Base-by-base conservation (phyloP, 2,329 filamentous ascomycete genomes). In the Talaromyces sp. region DNA sequence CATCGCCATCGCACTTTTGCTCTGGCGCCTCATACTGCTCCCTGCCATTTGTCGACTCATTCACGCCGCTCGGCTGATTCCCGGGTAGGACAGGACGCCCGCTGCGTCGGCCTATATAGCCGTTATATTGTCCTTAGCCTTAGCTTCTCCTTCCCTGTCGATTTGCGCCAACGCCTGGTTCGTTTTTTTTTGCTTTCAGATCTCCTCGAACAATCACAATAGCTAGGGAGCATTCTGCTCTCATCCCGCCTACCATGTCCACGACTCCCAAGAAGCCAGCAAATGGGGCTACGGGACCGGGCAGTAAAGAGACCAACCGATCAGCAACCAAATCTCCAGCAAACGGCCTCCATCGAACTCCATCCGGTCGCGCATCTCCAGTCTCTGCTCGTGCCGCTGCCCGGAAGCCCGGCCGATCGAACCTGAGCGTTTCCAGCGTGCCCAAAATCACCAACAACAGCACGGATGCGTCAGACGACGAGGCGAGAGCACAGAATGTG, bases 401-500 rank as follows among this genome's bases (percentile, higher is more conserved):
- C 58, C 81, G 86, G 66, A 85, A 89, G 66, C 83, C 81, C 9
- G 72, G 70, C 53, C 71, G 76, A 32, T 78, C 75, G 54, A 75
- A 75, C 56, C 70, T 78, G 51, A 78, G 75, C 68, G 75, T 74
- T 68, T 77, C 73, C 38, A 77, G 71, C 60, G 71, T 77, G 27
- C 73, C 80, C 63, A 79, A 78, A 61, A 70, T 73, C 54, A 71
- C 75, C 49, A 52, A 32, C 49, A 52, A 32, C 41, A 52, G 77
- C 80, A 77, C 81, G 56, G 82, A 83, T 62, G 80, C 80, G 35
- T 74, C 74, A 55, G 87, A 90, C 59, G 84, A 91, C 65, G 89
- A 93, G 56, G 87, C 87, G 64, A 87, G 89, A 67, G 91, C 90
- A 19, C 91, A 95, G 75, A 88, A 89, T 64, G 82, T 91, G 49